phyloP scores from a whole-genome alignment of 768 basidiomycete genomes.

The Mycena galericulata region DNA sequence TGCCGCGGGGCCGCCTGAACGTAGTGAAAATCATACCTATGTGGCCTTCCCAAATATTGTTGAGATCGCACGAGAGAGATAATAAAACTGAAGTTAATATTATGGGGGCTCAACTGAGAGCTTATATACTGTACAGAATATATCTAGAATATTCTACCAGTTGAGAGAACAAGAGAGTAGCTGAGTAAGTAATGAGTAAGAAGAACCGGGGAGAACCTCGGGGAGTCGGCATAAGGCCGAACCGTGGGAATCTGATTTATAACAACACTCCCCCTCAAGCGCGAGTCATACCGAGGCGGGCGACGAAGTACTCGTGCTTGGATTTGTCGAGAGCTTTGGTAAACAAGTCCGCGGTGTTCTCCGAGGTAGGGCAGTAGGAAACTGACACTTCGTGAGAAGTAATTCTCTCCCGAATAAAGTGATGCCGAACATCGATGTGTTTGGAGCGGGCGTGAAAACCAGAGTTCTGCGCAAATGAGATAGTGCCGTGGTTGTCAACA shows the following conservation, averaged over 20 bases:
- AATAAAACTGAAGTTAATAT: background rate
- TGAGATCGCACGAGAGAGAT: background rate
- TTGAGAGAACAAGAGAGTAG: background rate
- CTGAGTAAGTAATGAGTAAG: no score
- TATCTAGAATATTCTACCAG: conserved; percentile 12
- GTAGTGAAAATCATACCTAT: no score
- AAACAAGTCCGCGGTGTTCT: conserved; percentile 9
- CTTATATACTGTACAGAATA: conserved; percentile 17
- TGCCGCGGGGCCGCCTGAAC: no score
- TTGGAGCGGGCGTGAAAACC: conserved; percentile 12
- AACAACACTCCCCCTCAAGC: conserved; percentile 19
- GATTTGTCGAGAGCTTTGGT: conserved; percentile 11
- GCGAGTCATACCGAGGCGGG: conserved; percentile 15
- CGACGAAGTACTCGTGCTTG: conserved; percentile 18
- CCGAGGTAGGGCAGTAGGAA: conserved; percentile 16
- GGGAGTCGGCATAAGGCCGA: no score
- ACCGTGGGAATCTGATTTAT: no score
- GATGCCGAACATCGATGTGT: conserved; percentile 9
- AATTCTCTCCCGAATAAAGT: conserved; percentile 7
- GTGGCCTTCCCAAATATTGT: no score
- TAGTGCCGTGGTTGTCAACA: conserved; percentile 7
- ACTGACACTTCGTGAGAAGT: conserved; percentile 15
- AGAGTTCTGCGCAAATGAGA: conserved; percentile 1
- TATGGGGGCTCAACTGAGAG: background rate
- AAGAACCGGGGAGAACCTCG: no score